Evolutionary conservation across 2,329 filamentous ascomycete species (phyloP), one percentile per base, ranked within the genome.

Genomic region (Madurella mycetomatis): DNA sequence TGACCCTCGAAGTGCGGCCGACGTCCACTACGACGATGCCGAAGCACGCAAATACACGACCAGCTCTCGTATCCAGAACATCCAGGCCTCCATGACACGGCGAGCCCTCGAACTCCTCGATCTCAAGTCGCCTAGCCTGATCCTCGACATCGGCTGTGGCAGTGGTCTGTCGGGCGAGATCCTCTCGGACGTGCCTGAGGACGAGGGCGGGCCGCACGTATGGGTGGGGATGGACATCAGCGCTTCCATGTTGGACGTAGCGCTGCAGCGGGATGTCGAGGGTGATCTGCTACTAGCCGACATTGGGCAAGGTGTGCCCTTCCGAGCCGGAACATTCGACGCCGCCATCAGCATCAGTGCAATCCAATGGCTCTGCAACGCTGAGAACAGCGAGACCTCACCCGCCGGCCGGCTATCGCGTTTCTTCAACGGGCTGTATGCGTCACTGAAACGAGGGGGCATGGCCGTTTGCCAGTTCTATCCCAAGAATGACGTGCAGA

Each of bases 151-250:
- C n/a, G 94, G 94, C 70, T 97, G 94, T 72, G 94, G 94, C 66
- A 95, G 89, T 63, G 94, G 94, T 13, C 84, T 99, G 18, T 95
- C 90, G 0, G 94, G 94, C 68, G 92, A 96, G 70, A 96, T 97
- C 55, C 82, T 99, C 44, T 91, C 90, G 12, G 77, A 84, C n/a
- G 75, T 87, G 1, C 72, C 79, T 0, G 77, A 81, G 1, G 80
- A 85, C 11, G 85, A 90, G 55, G 88, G 88, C 51, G 91, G 91
- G 0, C 90, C 91, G 4, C 94, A 99, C 74, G 85, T 86, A 1
- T 99, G 94, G 94, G 78, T 97, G n/a, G 94, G 94, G 56, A 92
- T 97, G 87, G 94, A 99, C 69, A 86, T 99, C 19, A 90, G 88
- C 4, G 86, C 90, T 0, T 90, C 87, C n/a, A 99, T 99, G 94